A percentile compares a stretch with the other conserved stretches of the same genome.
These are phyloP conservation scores for Malassezia pachydermatis DNA, from an alignment of 1,284 basidiomycete species.

Conservation along the genomic window DNA sequence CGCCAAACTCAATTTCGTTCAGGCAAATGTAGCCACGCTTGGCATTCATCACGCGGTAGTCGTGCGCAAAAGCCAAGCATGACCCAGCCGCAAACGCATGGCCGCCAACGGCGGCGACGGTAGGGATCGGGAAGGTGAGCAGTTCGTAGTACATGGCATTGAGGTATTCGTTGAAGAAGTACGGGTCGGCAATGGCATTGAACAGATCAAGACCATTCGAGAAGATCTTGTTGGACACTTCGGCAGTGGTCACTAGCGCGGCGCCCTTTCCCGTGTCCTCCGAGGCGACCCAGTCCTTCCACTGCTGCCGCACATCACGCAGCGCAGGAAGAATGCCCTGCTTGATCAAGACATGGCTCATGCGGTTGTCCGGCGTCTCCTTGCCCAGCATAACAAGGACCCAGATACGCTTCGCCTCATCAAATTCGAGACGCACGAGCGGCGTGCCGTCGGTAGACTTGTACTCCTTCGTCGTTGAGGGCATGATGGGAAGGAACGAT, in stretches of 20 bases:
- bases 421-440: constrained; percentile 20
- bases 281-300: constrained; percentile 53
- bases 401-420: constrained; percentile 26
- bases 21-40: constrained; percentile 62
- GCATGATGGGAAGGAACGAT: not conserved
- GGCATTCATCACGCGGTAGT: constrained; percentile 80
- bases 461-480: not conserved
- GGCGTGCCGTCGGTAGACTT: constrained; percentile 7
- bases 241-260: constrained; percentile 35
- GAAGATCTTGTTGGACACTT: constrained; percentile 31
- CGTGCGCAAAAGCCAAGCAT: constrained; percentile 68
- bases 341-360: constrained; percentile 56
- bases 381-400: constrained; percentile 29
- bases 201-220: constrained; percentile 62
- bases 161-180: constrained; percentile 54
- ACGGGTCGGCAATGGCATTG: constrained; percentile 57
- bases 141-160: constrained; percentile 52
- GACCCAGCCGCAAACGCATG: constrained; percentile 82
- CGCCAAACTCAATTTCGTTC: constrained; percentile 59
- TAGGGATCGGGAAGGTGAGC: constrained; percentile 52
- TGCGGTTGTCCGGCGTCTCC: constrained; percentile 57
- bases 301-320: constrained; percentile 65
- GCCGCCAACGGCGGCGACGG: constrained; percentile 78
- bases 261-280: constrained; percentile 28
- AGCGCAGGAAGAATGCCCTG: constrained; percentile 63